Evolutionary conservation across 2,329 filamentous ascomycete genomes (phyloP).

Genomic region (Cadophora malorum): DNA sequence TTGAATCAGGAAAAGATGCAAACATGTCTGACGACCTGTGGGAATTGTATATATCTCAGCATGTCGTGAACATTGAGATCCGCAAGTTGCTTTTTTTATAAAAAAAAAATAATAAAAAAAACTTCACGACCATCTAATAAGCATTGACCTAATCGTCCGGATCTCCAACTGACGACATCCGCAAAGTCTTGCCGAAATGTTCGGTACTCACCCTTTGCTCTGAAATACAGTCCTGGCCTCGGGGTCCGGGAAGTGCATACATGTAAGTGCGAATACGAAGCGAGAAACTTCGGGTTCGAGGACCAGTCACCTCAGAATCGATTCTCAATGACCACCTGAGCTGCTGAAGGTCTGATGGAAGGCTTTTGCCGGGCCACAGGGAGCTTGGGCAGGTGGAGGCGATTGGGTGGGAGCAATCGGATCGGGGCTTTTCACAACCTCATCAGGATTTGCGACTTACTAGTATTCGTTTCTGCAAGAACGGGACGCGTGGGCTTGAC

Average conservation of each 20-base stretch:
- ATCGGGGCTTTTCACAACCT: not conserved
- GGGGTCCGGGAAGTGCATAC: too few relatives aligned
- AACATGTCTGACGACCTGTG: not conserved
- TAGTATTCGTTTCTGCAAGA: not conserved
- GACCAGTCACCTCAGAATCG: not conserved
- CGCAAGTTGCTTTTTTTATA: not conserved
- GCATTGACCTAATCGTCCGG: not conserved
- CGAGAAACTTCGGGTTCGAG: not conserved
- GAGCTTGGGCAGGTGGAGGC: slow-evolving; percentile 2
- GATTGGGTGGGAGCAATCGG: slow-evolving; percentile 11
- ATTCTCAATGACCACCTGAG: too few relatives aligned
- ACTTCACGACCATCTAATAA: not conserved
- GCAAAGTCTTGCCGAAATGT: not conserved
- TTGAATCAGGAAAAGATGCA: not conserved
- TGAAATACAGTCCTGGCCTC: not conserved
- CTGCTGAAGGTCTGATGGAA: too few relatives aligned
- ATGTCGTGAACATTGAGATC: not conserved
- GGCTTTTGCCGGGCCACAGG: too few relatives aligned
- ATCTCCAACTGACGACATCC: not conserved
- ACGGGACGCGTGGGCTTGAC: slow-evolving; percentile 7
- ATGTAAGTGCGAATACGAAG: not conserved
- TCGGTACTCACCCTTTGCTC: not conserved
- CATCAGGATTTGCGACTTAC: not conserved
- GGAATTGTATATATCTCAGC: not conserved
- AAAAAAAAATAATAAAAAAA: too few relatives aligned